These are phyloP conservation scores for Lentinula sp. DNA, from an alignment of 768 basidiomycete species.

Conservation along the genomic window DNA sequence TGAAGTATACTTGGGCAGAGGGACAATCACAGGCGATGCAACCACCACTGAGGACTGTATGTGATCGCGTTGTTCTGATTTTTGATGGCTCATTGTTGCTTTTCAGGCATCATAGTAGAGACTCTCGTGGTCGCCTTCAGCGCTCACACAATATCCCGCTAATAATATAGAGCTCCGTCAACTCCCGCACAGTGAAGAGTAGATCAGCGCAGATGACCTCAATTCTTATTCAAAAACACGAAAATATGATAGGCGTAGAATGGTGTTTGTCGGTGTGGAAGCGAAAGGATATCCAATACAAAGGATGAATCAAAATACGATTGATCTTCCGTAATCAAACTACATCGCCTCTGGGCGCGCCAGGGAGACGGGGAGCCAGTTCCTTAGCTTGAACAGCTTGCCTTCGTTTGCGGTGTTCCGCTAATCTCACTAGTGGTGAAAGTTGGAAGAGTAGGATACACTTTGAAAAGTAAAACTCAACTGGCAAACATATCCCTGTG, in stretches of 20 bases:
- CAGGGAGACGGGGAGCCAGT: slow-evolving; percentile 66
- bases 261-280: not conserved
- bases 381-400: slow-evolving; percentile 64
- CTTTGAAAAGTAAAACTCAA: slow-evolving; percentile 18
- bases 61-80: not conserved
- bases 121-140: not conserved
- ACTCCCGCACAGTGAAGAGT: too few species aligned
- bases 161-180: too few species aligned
- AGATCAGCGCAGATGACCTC: too few species aligned
- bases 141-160: not conserved
- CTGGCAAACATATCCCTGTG: slow-evolving; percentile 76
- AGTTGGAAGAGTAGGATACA: slow-evolving; percentile 2
- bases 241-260: not conserved
- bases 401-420: slow-evolving; percentile 65
- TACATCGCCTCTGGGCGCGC: slow-evolving; percentile 39
- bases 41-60: not conserved
- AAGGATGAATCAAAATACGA: too few species aligned
- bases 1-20: slow-evolving; percentile 71
- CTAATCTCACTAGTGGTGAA: slow-evolving; percentile 51
- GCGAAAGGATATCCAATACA: too few species aligned
- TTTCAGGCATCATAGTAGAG: not conserved
- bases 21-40: slow-evolving; percentile 36
- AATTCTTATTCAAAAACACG: not conserved
- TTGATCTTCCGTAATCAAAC: not conserved
- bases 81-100: not conserved